These are phyloP conservation scores for Lomentospora prolificans DNA, from an alignment of 2,329 filamentous ascomycete species.

Conservation along the genomic window DNA sequence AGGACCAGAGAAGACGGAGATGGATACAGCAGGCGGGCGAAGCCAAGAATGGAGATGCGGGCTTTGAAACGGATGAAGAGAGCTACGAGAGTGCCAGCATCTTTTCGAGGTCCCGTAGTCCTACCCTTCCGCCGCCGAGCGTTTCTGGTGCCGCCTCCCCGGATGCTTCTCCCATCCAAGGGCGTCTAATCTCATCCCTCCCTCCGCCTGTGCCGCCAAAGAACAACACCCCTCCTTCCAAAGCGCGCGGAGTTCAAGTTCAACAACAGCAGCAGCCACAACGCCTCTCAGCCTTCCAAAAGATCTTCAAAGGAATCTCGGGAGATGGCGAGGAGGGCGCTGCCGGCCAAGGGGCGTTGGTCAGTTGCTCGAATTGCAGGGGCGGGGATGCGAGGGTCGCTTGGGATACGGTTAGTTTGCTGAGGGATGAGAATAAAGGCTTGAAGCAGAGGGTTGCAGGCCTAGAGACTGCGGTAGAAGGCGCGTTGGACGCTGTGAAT, in stretches of 20 bases:
- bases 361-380: conserved; percentile 44
- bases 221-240: background rate
- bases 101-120: conserved; percentile 51
- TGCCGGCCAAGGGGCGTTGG: conserved; percentile 16
- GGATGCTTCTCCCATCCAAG: conserved; percentile 21
- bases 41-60: conserved; percentile 28
- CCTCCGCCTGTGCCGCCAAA: background rate
- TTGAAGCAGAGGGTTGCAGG: conserved; percentile 50
- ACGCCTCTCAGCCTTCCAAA: conserved; percentile 25
- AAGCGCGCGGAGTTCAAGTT: conserved; percentile 9
- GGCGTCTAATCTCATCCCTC: background rate
- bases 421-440: conserved; percentile 52
- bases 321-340: conserved; percentile 19
- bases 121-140: conserved; percentile 25
- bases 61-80: conserved; percentile 44
- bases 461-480: conserved; percentile 50
- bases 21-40: conserved; percentile 26
- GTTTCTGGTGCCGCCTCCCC: background rate
- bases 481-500: conserved; percentile 49
- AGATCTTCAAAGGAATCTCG: conserved; percentile 31
- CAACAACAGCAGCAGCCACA: conserved; percentile 18
- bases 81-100: conserved; percentile 43
- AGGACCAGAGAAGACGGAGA: conserved; percentile 32
- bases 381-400: conserved; percentile 50
- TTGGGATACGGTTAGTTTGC: conserved; percentile 54